These are phyloP conservation scores for Salix udensis DNA, from an alignment of 345 rosid species.

Conservation along the genomic window DNA sequence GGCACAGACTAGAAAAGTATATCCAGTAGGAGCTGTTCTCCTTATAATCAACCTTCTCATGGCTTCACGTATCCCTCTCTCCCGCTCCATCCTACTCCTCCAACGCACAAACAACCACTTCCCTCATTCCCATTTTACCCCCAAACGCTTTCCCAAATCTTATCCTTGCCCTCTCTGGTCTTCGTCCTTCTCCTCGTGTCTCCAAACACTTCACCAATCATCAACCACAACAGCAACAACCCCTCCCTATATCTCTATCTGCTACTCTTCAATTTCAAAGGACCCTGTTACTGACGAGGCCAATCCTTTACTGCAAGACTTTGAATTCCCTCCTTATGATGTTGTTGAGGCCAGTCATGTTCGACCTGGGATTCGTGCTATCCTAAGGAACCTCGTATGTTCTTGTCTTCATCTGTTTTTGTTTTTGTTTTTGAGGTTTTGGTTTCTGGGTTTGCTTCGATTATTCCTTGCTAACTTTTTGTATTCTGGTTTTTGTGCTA, in stretches of 20 bases:
- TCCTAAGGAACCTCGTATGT: slow-evolving; percentile 59
- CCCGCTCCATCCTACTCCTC: slow-evolving; percentile 28
- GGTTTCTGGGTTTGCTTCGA: not conserved
- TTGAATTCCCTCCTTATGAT: slow-evolving; percentile 77
- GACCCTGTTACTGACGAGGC: slow-evolving; percentile 26
- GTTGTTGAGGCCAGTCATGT: slow-evolving; percentile 65
- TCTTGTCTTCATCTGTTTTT: not conserved
- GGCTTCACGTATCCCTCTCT: slow-evolving; percentile 39
- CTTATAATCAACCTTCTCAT: slow-evolving; percentile 24
- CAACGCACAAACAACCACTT: slow-evolving; percentile 13
- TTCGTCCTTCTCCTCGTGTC: slow-evolving; percentile 44
- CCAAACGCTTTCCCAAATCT: slow-evolving; percentile 29
- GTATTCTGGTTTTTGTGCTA: not conserved
- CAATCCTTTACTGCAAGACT: slow-evolving; percentile 71
- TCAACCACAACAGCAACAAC: slow-evolving; percentile 4
- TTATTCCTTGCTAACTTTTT: not conserved
- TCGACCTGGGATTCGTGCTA: slow-evolving; percentile 67
- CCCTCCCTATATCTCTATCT: slow-evolving; percentile 15
- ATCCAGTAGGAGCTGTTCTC: not conserved
- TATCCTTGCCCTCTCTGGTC: slow-evolving; percentile 54
- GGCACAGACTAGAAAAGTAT: not conserved
- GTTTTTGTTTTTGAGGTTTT: not conserved
- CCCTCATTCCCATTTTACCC: slow-evolving; percentile 27
- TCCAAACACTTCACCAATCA: slow-evolving; percentile 24
- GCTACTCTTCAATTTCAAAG: slow-evolving; percentile 27